phyloP scores from a whole-genome alignment of 2,329 filamentous ascomycete genomes.

The Akanthomyces muscarius region DNA sequence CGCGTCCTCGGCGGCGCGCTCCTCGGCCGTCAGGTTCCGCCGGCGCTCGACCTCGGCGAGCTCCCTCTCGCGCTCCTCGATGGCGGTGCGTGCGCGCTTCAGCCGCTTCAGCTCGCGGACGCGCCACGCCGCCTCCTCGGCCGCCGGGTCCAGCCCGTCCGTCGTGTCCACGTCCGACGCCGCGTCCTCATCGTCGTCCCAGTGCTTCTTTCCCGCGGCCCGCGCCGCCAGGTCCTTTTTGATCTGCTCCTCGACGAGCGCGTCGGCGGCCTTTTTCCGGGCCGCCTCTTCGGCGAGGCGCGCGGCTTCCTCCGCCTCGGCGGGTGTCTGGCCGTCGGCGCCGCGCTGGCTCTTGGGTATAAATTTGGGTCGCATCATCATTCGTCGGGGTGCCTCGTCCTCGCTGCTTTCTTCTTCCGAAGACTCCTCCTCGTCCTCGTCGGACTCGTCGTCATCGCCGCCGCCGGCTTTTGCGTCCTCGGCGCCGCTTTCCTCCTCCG shows the following conservation, averaged over 20 bases:
- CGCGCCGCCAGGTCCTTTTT: conserved; percentile 74
- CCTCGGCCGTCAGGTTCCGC: conserved; percentile 79
- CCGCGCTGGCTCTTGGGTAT: conserved; percentile 55
- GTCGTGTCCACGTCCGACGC: conserved; percentile 81
- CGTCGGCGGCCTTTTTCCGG: conserved; percentile 67
- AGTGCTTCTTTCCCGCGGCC: conserved; percentile 74
- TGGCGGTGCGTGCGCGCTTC: conserved; percentile 78
- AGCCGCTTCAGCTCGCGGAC: conserved; percentile 85
- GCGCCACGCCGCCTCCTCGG: conserved; percentile 90
- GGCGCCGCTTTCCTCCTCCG: conserved; percentile 47
- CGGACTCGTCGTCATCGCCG: conserved; percentile 35
- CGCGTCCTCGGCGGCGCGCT: conserved; percentile 80
- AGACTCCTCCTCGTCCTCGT: conserved; percentile 33
- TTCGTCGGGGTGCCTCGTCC: conserved; percentile 51
- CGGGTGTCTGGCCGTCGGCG: conserved; percentile 24
- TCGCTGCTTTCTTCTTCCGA: conserved; percentile 51
- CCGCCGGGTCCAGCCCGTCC: conserved; percentile 80
- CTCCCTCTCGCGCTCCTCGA: conserved; percentile 80
- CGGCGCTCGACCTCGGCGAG: conserved; percentile 85
- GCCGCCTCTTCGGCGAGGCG: conserved; percentile 53
- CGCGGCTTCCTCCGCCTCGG: conserved; percentile 33
- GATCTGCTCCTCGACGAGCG: conserved; percentile 83
- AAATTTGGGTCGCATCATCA: conserved; percentile 62
- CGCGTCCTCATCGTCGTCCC: conserved; percentile 73
- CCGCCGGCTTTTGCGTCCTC: conserved; percentile 27